Evolutionary conservation across 2,329 filamentous ascomycete species (phyloP), one percentile per base, ranked within the genome.

Genomic region (Cladophialophora psammophila): DNA sequence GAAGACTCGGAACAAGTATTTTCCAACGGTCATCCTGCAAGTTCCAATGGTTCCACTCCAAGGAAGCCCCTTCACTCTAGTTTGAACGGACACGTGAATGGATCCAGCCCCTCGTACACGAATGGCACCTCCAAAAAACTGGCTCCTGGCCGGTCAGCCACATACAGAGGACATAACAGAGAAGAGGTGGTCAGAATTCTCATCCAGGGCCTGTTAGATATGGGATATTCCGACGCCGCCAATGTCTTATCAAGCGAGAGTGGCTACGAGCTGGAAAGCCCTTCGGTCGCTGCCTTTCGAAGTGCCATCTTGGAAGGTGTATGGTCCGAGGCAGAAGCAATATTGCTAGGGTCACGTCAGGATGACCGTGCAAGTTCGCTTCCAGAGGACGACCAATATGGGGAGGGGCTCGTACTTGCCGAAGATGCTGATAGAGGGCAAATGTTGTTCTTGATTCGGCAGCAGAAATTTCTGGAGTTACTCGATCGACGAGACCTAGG

Each of bases 391-490:
- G 72, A 72, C 42, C 61, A 67, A 57, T 62, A 68, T 57, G 68
- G 64, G 6, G 68, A 68, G 10, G 92, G 90, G 1, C 81, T 99
- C 63, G 87, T 92, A 15, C 84, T 98, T 61, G 87, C 90, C 15
- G 87, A 91, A 52, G 90, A 88, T 31, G 90, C 92, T 6, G 90
- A 97, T 74, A 86, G 86, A 65, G 88, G 90, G 72, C 84, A 90
- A 60, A 94, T 99, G 91, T 86, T 90, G 55, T 97, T 98, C 78
- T 90, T 89, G 83, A 83, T 99, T 74, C 87, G 94, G 70, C 91
- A 96, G 76, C 95, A 99, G 77, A 98, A 98, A 78, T 99, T 94
- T 74, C 83, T 99, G 35, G 95, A 99, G 80, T 82, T 97, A 8
- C 81, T 99, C 52, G 94, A 98, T 77, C 83, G 85, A 74, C 84